A percentile compares a stretch with the other conserved stretches of the same genome.
phyloP scores from a whole-genome alignment of 208 protist genomes.

The Acanthamoeba triangularis region DNA sequence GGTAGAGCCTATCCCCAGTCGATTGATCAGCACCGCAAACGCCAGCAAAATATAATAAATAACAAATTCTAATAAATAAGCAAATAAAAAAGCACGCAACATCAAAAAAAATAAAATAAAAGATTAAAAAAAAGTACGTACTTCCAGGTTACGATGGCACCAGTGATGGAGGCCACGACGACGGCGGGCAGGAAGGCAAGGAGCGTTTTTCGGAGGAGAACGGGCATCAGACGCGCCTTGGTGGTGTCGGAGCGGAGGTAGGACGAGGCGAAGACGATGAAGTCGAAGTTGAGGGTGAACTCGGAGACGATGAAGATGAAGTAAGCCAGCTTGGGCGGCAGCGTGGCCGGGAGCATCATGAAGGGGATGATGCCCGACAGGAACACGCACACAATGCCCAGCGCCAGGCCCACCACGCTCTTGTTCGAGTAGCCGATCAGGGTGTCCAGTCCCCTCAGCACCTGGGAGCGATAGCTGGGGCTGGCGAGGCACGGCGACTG shows the following conservation, averaged over 20 bases:
- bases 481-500: slow-evolving; percentile 9
- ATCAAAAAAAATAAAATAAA: no score
- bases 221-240: background rate
- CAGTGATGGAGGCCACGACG: background rate
- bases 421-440: slow-evolving; percentile 33
- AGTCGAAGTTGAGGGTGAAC: slow-evolving; percentile 46
- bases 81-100: no score
- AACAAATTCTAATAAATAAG: background rate
- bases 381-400: slow-evolving; percentile 56
- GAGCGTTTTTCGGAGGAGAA: slow-evolving; percentile 5
- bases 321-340: slow-evolving; percentile 60
- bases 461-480: background rate
- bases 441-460: slow-evolving; percentile 3
- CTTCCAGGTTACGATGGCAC: background rate
- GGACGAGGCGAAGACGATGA: slow-evolving; percentile 41
- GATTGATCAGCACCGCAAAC: no score
- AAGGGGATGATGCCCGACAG: slow-evolving; percentile 41
- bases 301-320: slow-evolving; percentile 32
- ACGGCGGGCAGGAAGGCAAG: background rate
- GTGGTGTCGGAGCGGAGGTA: slow-evolving; percentile 8
- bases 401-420: background rate
- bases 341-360: slow-evolving; percentile 15
- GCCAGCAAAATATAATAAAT: no score
- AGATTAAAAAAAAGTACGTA: no score
- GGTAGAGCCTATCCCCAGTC: slow-evolving; percentile 21